Evolutionary conservation across 2,329 filamentous ascomycete species (phyloP), one percentile per base, ranked within the genome.

Genomic region (Lojkania enalia): DNA sequence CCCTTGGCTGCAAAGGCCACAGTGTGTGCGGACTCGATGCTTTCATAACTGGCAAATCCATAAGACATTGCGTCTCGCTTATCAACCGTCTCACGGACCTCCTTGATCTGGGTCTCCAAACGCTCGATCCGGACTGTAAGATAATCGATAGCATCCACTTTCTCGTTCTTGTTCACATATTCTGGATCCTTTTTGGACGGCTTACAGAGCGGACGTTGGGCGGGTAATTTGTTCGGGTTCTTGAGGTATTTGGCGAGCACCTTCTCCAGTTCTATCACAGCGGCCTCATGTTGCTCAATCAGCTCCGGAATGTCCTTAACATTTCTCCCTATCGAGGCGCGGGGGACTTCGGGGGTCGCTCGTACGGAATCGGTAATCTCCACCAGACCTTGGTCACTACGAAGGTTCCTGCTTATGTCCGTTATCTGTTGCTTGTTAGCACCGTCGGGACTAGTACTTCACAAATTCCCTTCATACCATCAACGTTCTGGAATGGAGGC

Each of bases 111-210:
- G 9, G 83, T 70, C 66, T 97, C 92, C 25, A 99, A 78, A 36
- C 85, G 79, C 55, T 84, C 84, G 63, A 99, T 96, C 14, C 91
- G 85, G 41, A 86, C 81, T 0, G 90, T 95, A 42, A 95, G 77
- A 61, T 96, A 97, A 51, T 96, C 89, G 61, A 99, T 97, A 14
- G 94, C 90, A 64, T 99, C 94, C 3, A 97, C 81, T 65, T 90
- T 92, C 54, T 88, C 82, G 12, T 82, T 82, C 23, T 79, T 81
- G 18, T 85, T 55, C 77, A 56, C 83, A 85, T 0, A 83, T 79
- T 44, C 60, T 2, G 63, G 59, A 59, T 96, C 89, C 52, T 86
- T 87, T 66, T 90, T 92, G 11, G 87, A 87, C 0, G 89, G 88
- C 33, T 81, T 83, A 75, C 91, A 95, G 37, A 81, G 79, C 1